These are phyloP conservation scores for Paragyromitra xinjiangensis DNA, from an alignment of 495 filamentous ascomycete species.

Conservation along the genomic window DNA sequence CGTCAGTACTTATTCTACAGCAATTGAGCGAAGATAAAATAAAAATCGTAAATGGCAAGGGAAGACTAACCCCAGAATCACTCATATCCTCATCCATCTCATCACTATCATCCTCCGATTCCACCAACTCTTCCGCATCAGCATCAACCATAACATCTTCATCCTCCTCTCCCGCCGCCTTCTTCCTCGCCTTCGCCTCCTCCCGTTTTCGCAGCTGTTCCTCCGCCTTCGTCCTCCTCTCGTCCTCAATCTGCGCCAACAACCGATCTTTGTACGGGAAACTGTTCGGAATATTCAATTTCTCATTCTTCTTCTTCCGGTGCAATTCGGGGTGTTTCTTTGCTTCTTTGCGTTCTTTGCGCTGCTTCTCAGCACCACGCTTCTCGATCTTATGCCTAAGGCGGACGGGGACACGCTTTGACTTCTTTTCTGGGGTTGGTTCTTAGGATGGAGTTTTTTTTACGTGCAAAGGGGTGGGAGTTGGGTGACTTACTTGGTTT, in stretches of 20 bases:
- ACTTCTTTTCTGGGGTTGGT: constrained; percentile 76
- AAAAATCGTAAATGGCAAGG: too few species aligned
- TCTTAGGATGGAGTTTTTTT: constrained; percentile 16
- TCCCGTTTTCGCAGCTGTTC: constrained; percentile 75
- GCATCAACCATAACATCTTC: constrained; percentile 61
- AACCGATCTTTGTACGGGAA: constrained; percentile 98
- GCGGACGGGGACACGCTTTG: constrained; percentile 88
- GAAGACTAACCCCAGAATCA: constrained; percentile 52
- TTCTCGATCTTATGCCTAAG: constrained; percentile 96
- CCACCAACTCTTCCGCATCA: constrained; percentile 60
- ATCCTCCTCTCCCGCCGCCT: constrained; percentile 58
- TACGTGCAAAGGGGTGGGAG: background rate
- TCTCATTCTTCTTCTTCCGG: constrained; percentile 86
- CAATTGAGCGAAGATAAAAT: background rate
- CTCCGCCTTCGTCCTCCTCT: constrained; percentile 78
- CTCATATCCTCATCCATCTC: constrained; percentile 64
- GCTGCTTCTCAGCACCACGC: constrained; percentile 86
- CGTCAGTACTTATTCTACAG: constrained; percentile 46
- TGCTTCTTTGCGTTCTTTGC: constrained; percentile 83
- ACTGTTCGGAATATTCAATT: constrained; percentile 85
- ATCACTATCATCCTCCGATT: constrained; percentile 63
- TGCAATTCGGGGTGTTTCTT: constrained; percentile 98
- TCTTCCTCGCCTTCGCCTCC: constrained; percentile 71
- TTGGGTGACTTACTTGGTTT: constrained; percentile 62
- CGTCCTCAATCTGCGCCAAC: constrained; percentile 91